These are phyloP conservation scores for Yamadazyma triangularis DNA, from an alignment of 1,139 yeast genomes.

Conservation along the genomic window DNA sequence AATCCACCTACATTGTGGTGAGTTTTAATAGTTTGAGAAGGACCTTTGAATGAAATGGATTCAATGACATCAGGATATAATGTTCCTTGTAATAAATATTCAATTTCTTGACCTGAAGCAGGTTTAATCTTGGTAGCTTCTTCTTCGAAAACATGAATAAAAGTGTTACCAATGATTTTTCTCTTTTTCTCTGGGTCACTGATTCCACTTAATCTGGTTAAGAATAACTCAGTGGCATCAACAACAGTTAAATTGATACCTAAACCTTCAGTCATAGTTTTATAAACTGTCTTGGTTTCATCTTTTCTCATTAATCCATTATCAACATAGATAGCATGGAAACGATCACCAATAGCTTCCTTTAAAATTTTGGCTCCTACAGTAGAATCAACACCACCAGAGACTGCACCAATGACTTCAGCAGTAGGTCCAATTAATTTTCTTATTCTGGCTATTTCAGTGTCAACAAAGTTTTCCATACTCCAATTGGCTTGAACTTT, in stretches of 20 bases:
- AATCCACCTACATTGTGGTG: slow-evolving; percentile 99
- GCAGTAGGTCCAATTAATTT: slow-evolving; percentile 94
- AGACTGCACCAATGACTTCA: slow-evolving; percentile 98
- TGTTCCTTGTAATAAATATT: slow-evolving; percentile 94
- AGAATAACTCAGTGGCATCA: slow-evolving; percentile 89
- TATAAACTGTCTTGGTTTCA: slow-evolving; percentile 84
- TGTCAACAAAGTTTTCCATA: slow-evolving; percentile 95
- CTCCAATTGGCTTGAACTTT: slow-evolving; percentile 89
- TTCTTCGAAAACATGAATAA: slow-evolving; percentile 93
- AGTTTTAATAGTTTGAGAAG: slow-evolving; percentile 97
- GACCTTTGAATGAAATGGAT: slow-evolving; percentile 98
- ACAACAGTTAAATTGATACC: slow-evolving; percentile 93
- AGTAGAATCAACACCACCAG: slow-evolving; percentile 99
- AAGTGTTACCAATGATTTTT: slow-evolving; percentile 97
- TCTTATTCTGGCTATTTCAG: slow-evolving; percentile 90
- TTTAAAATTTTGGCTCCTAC: slow-evolving; percentile 98
- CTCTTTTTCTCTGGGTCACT: slow-evolving; percentile 99
- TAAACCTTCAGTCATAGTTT: slow-evolving; percentile 85
- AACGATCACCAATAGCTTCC: slow-evolving; percentile 97
- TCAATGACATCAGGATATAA: slow-evolving; percentile 98
- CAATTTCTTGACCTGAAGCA: slow-evolving; percentile 83
- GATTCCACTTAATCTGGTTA: slow-evolving; percentile 82
- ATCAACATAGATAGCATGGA: slow-evolving; percentile 97
- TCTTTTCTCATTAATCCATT: slow-evolving; percentile 96
- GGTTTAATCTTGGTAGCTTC: slow-evolving; percentile 93